Base-by-base conservation (phyloP, 495 filamentous ascomycete genomes). In the Penicillium daleae region DNA sequence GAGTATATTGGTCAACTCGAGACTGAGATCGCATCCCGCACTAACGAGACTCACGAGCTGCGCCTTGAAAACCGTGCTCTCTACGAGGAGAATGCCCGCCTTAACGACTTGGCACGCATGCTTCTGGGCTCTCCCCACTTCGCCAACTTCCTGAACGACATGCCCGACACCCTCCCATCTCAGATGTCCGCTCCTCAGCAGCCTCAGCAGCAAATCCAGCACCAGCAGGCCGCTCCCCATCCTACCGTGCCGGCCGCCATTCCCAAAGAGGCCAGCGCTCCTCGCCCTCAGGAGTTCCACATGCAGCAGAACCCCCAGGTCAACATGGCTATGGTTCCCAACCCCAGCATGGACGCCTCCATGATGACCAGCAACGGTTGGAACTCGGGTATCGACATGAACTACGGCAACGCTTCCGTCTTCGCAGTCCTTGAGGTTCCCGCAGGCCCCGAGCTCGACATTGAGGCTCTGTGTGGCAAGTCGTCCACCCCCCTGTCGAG, bases 1-100 rank as follows among this genome's bases (percentile, higher is more conserved):
- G 95, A 97, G 82, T 97, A 98, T 73, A 97, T 97, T 69, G 83
- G 83, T 58, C 91, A 96, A 70, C 89, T 97, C n/a, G 93, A 97
- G 76, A 82, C 82, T 60, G 91, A 97, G 75, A 84, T 97, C 59
- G 88, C 90, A 6, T 76, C 76, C 60, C 90, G 90, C 73, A 84
- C 85, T 21, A 87, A 81, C 61, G 91, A 96, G 71, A 83, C 86
- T 62, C 85, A 85, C 49, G 87, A 91, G n/a, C 80, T 94, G 5
- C 85, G 86, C 44, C 71, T 81, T 1, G 83, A 92, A 70, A 96
- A 95, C 82, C 82, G 84, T 35, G 85, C 82, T 17, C 82, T 97
- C 32, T 78, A 82, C 64, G 88, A 93, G 42, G 92, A 96, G 77
- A 96, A 96, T 76, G 82, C 84, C 59, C 90, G 90, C 57, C 82